These are phyloP conservation scores for Starmerella sirachaensis DNA, from an alignment of 805 yeast genomes.

Conservation along the genomic window DNA sequence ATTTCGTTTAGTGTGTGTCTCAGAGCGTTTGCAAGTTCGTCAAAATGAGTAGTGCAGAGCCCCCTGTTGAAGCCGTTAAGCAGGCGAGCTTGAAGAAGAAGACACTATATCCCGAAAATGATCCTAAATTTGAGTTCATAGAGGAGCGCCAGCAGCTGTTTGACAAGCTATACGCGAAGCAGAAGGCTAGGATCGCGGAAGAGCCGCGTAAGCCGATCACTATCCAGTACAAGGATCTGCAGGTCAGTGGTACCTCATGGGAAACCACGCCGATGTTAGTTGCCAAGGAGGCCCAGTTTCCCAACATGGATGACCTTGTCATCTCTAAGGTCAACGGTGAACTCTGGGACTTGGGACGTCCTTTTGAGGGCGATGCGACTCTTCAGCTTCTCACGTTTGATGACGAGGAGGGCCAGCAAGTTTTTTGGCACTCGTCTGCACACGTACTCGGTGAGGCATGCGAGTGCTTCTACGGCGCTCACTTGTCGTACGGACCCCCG, in stretches of 20 bases:
- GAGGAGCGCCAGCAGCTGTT: constrained; percentile 68
- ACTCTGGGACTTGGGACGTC: constrained; percentile 93
- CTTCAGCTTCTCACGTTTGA: constrained; percentile 85
- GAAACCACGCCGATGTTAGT: constrained; percentile 84
- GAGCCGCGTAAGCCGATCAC: constrained; percentile 53
- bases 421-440: constrained; percentile 98
- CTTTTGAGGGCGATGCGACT: constrained; percentile 57
- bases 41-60: too few relatives aligned
- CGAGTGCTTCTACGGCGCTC: constrained; percentile 93
- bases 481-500: constrained; percentile 90
- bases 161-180: constrained; percentile 64
- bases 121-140: constrained; percentile 76
- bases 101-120: constrained; percentile 25
- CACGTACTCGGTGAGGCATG: constrained; percentile 97
- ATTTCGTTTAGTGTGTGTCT: too few relatives aligned
- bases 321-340: constrained; percentile 83
- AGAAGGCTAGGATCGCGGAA: constrained; percentile 58
- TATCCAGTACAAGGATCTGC: constrained; percentile 75
- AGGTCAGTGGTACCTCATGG: constrained; percentile 68
- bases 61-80: constrained; percentile 12
- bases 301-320: constrained; percentile 78
- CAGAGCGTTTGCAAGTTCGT: too few relatives aligned
- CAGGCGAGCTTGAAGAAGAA: constrained; percentile 13
- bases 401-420: constrained; percentile 85
- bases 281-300: constrained; percentile 72